Base-by-base conservation (phyloP, 768 basidiomycete species). In the Thelephora aurantiotincta region DNA sequence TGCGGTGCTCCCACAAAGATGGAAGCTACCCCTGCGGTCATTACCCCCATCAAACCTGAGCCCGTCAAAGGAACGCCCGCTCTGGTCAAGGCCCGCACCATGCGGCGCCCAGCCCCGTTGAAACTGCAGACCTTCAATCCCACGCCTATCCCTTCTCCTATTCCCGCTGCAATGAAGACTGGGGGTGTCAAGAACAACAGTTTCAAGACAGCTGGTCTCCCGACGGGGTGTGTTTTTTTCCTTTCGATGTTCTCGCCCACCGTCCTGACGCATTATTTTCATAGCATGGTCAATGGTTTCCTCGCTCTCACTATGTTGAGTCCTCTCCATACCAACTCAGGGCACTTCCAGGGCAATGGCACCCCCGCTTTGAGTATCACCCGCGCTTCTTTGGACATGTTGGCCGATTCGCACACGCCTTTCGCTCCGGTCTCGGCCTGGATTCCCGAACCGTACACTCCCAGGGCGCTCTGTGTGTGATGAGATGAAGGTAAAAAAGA, bases 1-100 rank as follows among this genome's bases (percentile, higher is more conserved):
- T 16, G 57, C 26, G 36, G 45, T 30, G 56, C 54, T 6, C 60
- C 22, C 23, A 11, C 5, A 2, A 34, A 45, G 6, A 45, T 9
- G 20, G 44, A 30, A 30, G 26, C 26, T 30, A 9, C 26, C 26
- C 26, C 4, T 30, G 26, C 26, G 4, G 9, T 30, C 26, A 9
- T 30, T 30, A 9, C 9, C 26, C 26, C 26, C 26, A 4, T 9
- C 5, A 30, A 30, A 9, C 26, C 26, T 30, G 26, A 30, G 9
- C 26, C 26, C 5, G 26, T 30, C 26, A 30, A 30, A 9, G 26
- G 9, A 9, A 30, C 26, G 4, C 26, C 26, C 9, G 9, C 26
- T 30, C 26, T 30, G 26, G 26, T 9, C 9, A 30, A 30, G 26
- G 26, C 26, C 9, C 26, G 26, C 26, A 30, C 26, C 26, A 9